Base-by-base conservation (phyloP, 345 rosid species). In the Draba incana region DNA sequence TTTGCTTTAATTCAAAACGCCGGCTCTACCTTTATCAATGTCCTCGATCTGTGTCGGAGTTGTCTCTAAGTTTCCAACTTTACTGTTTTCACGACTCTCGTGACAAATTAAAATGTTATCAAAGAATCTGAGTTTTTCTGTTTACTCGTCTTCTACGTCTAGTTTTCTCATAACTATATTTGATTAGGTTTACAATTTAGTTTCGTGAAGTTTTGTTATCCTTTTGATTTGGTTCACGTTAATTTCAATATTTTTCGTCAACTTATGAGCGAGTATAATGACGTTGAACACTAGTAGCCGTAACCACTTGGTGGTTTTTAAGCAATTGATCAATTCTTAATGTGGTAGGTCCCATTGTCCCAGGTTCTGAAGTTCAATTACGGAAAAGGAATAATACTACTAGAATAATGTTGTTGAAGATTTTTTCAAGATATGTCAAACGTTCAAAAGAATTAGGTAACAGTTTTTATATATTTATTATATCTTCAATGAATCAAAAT, bases 301-400 rank as follows among this genome's bases (percentile, higher is more conserved):
- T 48, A 24, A 47, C 6, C 12, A 27, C 55, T 23, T 57, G 16
- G 20, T 38, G 27, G 57, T 57, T 68, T 43, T 15, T 59, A 60
- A 41, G 28, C 59, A 70, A n/a, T n/a, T 70, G 44, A 52, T 51
- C 20, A 10, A 42, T 39, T 52, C 4, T 13, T 57, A 70, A n/a
- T 43, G 39, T 28, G 38, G 47, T 70, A 43, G 68, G 62, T 54
- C 62, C 75, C 69, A 55, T 7, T 20, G 62, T 62, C 68, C 48
- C 47, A 71, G 56, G 69, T 62, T 70, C 28, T 43, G 46, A 53
- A 59, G 20, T 47, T 16, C 13, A 28, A 50, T 11, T 47, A 10
- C 49, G 25, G 25, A 8, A 27, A 56, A 27, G 25, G 50, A 27
- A 57, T 3, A 58, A 58, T 39, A 57, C 6, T 9, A 23, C 37